Evolutionary conservation across 2,329 filamentous ascomycete species (phyloP).

Genomic region (Claviceps sp.): DNA sequence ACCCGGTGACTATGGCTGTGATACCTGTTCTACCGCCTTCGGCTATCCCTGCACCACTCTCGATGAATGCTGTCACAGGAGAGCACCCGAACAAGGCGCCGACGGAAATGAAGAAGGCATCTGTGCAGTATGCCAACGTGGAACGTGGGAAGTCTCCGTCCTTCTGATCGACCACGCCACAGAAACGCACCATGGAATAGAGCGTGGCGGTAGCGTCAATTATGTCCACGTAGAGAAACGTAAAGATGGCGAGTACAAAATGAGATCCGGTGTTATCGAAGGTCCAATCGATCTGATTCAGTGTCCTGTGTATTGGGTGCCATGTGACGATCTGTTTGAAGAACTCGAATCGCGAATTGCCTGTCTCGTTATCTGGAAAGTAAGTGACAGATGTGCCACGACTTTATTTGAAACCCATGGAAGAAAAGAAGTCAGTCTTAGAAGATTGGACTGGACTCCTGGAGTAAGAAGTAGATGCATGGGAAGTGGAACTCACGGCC

Average conservation of each 20-base stretch:
- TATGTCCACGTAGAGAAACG: slow-evolving; percentile 69
- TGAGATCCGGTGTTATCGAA: slow-evolving; percentile 41
- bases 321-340: slow-evolving; percentile 62
- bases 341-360: slow-evolving; percentile 53
- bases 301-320: slow-evolving; percentile 51
- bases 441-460: not conserved
- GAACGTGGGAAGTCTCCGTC: slow-evolving; percentile 78
- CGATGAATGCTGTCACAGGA: slow-evolving; percentile 62
- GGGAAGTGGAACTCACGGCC: slow-evolving; percentile 41
- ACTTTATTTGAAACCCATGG: slow-evolving; percentile 18
- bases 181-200: slow-evolving; percentile 72
- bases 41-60: slow-evolving; percentile 62
- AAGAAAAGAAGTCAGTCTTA: not conserved
- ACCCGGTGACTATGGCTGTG: slow-evolving; percentile 53
- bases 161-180: slow-evolving; percentile 46
- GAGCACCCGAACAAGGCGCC: slow-evolving; percentile 56
- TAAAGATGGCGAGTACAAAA: slow-evolving; percentile 59
- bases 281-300: slow-evolving; percentile 55
- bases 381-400: slow-evolving; percentile 58
- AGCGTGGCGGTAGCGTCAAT: slow-evolving; percentile 66
- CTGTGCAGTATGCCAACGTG: slow-evolving; percentile 63
- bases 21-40: slow-evolving; percentile 63
- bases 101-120: slow-evolving; percentile 58
- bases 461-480: not conserved
- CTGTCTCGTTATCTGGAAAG: slow-evolving; percentile 53